These are phyloP conservation scores for Elsinoe necatrix DNA, from an alignment of 2,329 filamentous ascomycete genomes.

Conservation along the genomic window DNA sequence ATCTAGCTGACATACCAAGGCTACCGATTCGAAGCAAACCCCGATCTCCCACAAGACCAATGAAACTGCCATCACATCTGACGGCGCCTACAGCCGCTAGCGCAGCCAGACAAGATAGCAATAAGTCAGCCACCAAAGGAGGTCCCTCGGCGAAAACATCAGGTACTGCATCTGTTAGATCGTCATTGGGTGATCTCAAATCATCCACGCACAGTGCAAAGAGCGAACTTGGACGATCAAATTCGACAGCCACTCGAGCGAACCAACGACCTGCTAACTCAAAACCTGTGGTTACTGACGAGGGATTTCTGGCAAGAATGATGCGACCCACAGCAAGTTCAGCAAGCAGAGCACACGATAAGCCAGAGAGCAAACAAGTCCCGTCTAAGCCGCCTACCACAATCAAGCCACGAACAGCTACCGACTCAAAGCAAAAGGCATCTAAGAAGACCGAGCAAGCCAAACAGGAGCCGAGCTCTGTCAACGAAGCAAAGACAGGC, in stretches of 20 bases:
- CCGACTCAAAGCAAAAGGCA: slow-evolving; percentile 4
- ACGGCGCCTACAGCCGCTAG: slow-evolving; percentile 63
- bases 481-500: not conserved
- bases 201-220: slow-evolving; percentile 5
- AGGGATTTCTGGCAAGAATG: slow-evolving; percentile 71
- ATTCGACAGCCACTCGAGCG: slow-evolving; percentile 26
- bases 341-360: slow-evolving; percentile 59
- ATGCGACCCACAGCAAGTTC: slow-evolving; percentile 67
- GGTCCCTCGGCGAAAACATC: slow-evolving; percentile 21
- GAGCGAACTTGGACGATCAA: slow-evolving; percentile 13
- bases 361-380: slow-evolving; percentile 34
- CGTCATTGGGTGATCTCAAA: slow-evolving; percentile 11
- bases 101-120: slow-evolving; percentile 48
- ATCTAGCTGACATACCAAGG: slow-evolving; percentile 18
- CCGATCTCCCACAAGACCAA: slow-evolving; percentile 61
- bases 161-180: slow-evolving; percentile 2
- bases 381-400: slow-evolving; percentile 17
- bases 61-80: slow-evolving; percentile 57
- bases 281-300: slow-evolving; percentile 52
- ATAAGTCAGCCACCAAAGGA: slow-evolving; percentile 19
- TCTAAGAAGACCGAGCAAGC: not conserved
- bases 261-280: slow-evolving; percentile 24
- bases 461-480: not conserved
- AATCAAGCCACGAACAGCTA: slow-evolving; percentile 6
- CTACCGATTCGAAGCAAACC: slow-evolving; percentile 36